These are phyloP conservation scores for Oryza coarctata DNA, from an alignment of 176 grass and related monocot genomes.

Conservation along the genomic window DNA sequence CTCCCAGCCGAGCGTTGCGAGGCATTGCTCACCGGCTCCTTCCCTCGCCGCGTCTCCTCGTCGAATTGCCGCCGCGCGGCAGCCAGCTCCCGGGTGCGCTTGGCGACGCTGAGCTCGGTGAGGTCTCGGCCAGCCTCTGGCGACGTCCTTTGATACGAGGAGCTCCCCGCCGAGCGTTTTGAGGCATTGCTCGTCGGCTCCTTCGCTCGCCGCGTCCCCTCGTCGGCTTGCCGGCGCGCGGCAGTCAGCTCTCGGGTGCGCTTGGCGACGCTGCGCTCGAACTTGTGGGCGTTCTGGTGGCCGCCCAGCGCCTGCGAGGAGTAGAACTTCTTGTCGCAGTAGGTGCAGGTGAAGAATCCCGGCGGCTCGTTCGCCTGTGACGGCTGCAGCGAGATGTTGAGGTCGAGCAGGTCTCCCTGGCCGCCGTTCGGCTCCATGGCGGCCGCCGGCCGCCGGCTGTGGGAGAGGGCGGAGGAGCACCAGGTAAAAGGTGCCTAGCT, in stretches of 20 bases:
- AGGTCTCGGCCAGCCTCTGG: constrained; percentile 25
- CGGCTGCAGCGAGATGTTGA: constrained; percentile 60
- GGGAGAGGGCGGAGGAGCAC: not conserved
- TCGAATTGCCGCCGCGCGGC: constrained; percentile 24
- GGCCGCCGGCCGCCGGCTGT: too few species aligned
- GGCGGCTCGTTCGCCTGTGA: constrained; percentile 36
- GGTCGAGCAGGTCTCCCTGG: constrained; percentile 41
- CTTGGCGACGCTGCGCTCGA: constrained; percentile 71
- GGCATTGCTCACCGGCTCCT: constrained; percentile 22
- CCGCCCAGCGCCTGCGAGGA: constrained; percentile 91
- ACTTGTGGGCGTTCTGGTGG: constrained; percentile 96
- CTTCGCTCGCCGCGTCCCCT: constrained; percentile 17
- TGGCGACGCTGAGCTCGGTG: constrained; percentile 53
- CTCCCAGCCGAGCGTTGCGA: not conserved
- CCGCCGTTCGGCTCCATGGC: constrained; percentile 44
- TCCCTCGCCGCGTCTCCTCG: constrained; percentile 21
- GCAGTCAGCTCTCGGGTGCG: constrained; percentile 45
- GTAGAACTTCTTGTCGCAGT: constrained; percentile 79
- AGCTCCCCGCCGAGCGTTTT: constrained; percentile 2
- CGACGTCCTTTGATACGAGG: constrained; percentile 20
- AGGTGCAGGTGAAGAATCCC: constrained; percentile 75
- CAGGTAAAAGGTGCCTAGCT: not conserved
- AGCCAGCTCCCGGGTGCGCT: constrained; percentile 45
- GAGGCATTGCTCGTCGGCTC: constrained; percentile 21
- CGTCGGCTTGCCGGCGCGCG: constrained; percentile 19